Evolutionary conservation across 331 rosid species (phyloP), one percentile per base, ranked within the genome.

Genomic region (Saraca asoca): DNA sequence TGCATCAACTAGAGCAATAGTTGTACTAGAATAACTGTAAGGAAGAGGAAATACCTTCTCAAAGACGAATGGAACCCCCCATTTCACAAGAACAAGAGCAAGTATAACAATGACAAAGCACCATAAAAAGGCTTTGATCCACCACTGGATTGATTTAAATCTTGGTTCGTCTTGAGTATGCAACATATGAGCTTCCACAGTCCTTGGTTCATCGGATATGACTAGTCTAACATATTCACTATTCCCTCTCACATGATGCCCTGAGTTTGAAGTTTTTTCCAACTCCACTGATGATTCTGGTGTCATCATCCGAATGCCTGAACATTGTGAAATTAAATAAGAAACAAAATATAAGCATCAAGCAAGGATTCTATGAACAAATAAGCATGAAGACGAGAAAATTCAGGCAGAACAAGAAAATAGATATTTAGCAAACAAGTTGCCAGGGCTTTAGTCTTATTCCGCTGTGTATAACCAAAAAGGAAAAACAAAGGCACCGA

Each of bases 21-120:
- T 13, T 12, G 54, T 19, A 15, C 54, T 5, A 60, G 43, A 58
- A 43, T 66, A 66, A 41, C 19, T 51, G 55, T 45, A 57, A 68
- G 33, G 61, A 71, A 54, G 64, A 57, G 35, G 61, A 81, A 76
- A 65, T 66, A 94, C 99, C 99, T 90, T 88, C 74, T 90, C 83
- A 62, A 94, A 88, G 79, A 87, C 76, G 80, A 90, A 90, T 1
- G 99, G 99, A 31, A 85, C 76, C 62, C 95, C 99, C 97, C 99
- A 94, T 70, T 94, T 88, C 76, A 85, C 61, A 44, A 73, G 64
- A 82, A 76, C 65, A 50, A 88, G 69, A 71, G 41, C 44, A 67
- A 83, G 72, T 80, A 77, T 16, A 46, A 79, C 51, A 61, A 69
- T 49, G 70, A 81, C 66, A 64, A 84, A 42, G 85, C 82, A 81